Evolutionary conservation across 306 rosid genomes (phyloP).

Genomic region (Albizia julibrissin): DNA sequence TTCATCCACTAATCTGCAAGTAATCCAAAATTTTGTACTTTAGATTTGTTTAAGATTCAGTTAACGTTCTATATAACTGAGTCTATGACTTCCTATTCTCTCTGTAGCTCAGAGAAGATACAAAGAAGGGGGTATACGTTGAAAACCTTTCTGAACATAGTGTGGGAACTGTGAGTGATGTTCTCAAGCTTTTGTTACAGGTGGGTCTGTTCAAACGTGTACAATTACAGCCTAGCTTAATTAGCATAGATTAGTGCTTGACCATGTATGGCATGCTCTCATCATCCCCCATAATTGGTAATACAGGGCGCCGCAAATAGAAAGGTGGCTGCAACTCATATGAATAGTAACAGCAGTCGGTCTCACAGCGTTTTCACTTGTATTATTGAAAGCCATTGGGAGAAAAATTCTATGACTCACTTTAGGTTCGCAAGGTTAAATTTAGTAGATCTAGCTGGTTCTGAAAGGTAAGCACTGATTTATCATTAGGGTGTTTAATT

Average conservation of each 20-base stretch:
- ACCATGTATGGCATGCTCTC: constrained; percentile 28
- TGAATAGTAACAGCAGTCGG: constrained; percentile 94
- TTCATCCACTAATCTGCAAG: constrained; percentile 88
- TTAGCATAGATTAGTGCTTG: constrained; percentile 26
- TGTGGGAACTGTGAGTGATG: constrained; percentile 76
- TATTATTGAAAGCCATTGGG: constrained; percentile 91
- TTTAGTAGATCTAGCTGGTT: constrained; percentile 95
- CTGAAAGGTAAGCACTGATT: constrained; percentile 71
- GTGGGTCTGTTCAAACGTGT: constrained; percentile 41
- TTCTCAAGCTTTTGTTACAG: constrained; percentile 84
- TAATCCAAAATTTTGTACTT: constrained; percentile 41
- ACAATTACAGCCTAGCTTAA: constrained; percentile 9
- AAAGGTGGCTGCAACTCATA: constrained; percentile 91
- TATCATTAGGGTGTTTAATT: constrained; percentile 18
- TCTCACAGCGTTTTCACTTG: constrained; percentile 98
- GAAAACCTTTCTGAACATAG: constrained; percentile 81
- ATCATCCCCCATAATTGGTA: constrained; percentile 33
- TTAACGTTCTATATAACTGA: not conserved
- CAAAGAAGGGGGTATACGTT: constrained; percentile 94
- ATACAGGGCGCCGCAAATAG: constrained; percentile 86
- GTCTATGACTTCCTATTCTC: constrained; percentile 25
- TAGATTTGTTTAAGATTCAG: constrained; percentile 28
- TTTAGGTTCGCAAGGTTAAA: constrained; percentile 94
- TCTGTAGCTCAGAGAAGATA: constrained; percentile 91
- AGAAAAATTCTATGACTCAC: constrained; percentile 80